Base-by-base conservation (phyloP, 164 flowering plant genomes). In the Piper betle region DNA sequence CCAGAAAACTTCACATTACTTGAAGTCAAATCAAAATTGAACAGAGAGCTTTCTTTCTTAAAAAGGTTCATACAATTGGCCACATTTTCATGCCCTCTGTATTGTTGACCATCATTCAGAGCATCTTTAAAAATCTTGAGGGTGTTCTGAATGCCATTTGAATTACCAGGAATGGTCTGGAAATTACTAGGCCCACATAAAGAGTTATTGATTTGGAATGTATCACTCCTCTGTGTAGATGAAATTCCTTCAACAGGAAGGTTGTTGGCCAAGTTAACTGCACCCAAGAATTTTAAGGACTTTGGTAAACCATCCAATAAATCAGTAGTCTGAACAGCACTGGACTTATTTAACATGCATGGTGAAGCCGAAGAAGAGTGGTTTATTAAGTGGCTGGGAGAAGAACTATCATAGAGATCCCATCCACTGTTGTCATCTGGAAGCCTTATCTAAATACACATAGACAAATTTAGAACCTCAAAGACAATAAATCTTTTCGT, bases 361-460 rank as follows among this genome's bases (percentile, higher is more conserved):
- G 72, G 60, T 46, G 56, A 17, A 53, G 64, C 16, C 40, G 70
- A 18, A 25, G 63, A 53, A 55, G 54, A 62, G 65, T 68, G 61
- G 61, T 80, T 74, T 33, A 66, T 57, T 64, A 74, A 74, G 66
- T 71, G 75, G 71, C 77, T 69, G 52, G 75, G 62, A 64, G 73
- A 67, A 50, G 80, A 69, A 54, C 72, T 70, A 71, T 75, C 82
- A 72, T 78, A 78, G 72, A 83, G 80, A 66, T 85, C 83, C 91
- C 91, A 85, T 61, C 83, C 87, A 73, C 68, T 66, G 62, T 68
- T 79, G 64, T 83, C 85, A 63, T 80, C 91, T 50, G 78, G 81
- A 75, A 77, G 63, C 81, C 82, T 85, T 69, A 82, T 78, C 91
- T 85, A 80, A 81, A 78, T 25, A 25, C 33, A 77, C 80, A 81